Conservation (phyloP, 192 early-diverging fungal genomes). For the Phlyctochytrium bullatum region DNA sequence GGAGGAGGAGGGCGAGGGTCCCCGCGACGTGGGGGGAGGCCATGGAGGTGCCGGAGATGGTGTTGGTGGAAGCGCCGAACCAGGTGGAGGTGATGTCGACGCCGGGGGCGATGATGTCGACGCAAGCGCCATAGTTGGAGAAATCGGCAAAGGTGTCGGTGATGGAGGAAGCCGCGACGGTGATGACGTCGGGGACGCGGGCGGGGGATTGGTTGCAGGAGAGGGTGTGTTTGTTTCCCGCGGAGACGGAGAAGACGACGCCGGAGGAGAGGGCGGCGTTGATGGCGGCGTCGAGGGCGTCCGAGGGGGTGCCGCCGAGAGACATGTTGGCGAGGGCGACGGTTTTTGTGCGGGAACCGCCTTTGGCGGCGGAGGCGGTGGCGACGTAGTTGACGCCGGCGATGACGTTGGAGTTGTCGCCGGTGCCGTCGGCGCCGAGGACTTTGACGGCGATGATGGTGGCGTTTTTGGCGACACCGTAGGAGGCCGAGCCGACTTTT, state of each 20-base stretch:
- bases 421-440: slow-evolving; percentile 83
- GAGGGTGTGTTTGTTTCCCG: slow-evolving; percentile 13
- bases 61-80: background rate
- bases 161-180: slow-evolving; percentile 65
- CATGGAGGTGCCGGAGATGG: slow-evolving; percentile 69
- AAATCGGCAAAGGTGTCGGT: slow-evolving; percentile 57
- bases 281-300: background rate
- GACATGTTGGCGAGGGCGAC: background rate
- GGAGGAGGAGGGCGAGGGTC: slow-evolving; percentile 44
- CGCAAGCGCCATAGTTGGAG: slow-evolving; percentile 73
- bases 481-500: slow-evolving; percentile 79
- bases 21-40: slow-evolving; percentile 80
- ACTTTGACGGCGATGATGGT: slow-evolving; percentile 92
- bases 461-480: slow-evolving; percentile 87
- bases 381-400: background rate
- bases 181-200: slow-evolving; percentile 59
- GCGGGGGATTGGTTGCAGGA: slow-evolving; percentile 63
- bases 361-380: slow-evolving; percentile 4
- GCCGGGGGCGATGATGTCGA: slow-evolving; percentile 55
- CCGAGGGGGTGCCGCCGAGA: background rate
- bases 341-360: slow-evolving; percentile 25
- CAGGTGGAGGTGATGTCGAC: slow-evolving; percentile 28
- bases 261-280: background rate
- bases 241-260: background rate
- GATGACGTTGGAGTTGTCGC: slow-evolving; percentile 47